Percentiles rank a stretch among this genome's conserved stretches.
These are phyloP conservation scores for grape (Vitis vinifera) DNA, from an alignment of 164 flowering plant species.

Conservation along the genomic window ASM3070453v1 NC_081805.1:25383001-25383500, in stretches of 20 bases:
- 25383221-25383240: not conserved
- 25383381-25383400: not conserved
- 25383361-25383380: constrained; percentile 65
- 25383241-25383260: not conserved
- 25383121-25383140: not conserved
- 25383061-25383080: constrained; percentile 94
- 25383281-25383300: constrained; percentile 79
- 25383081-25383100: constrained; percentile 84
- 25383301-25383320: constrained; percentile 83
- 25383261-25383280: constrained; percentile 44
- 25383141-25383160: not conserved
- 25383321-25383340: constrained; percentile 82
- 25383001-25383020: constrained; percentile 59
- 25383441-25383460: constrained; percentile 44
- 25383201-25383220: not conserved
- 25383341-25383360: constrained; percentile 85
- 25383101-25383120: constrained; percentile 79
- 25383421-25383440: constrained; percentile 6
- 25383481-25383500: constrained; percentile 94
- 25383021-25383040: constrained; percentile 74
- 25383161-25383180: not conserved
- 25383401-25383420: not conserved
- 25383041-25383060: constrained; percentile 75
- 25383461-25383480: constrained; percentile 96
- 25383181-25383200: not conserved